Conservation (phyloP, 2,329 filamentous ascomycete species). For the Kalaharituber pfeilii region DNA sequence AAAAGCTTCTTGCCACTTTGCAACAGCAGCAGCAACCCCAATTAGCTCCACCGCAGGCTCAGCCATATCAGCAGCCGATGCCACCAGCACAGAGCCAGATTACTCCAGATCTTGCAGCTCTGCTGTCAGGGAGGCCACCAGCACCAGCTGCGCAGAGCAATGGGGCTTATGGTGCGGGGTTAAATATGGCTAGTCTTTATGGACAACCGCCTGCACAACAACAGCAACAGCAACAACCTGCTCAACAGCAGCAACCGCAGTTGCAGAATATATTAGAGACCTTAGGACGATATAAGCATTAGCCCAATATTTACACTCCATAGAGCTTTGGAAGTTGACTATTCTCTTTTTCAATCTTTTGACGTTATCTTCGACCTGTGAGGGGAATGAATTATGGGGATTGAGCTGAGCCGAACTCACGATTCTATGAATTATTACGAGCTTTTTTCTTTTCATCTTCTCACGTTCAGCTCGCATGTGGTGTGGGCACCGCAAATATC, state of each 20-base stretch:
- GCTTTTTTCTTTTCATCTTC: neutral
- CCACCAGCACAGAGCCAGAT: slow-evolving; percentile 10
- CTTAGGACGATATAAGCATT: slow-evolving; percentile 47
- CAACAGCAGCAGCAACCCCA: slow-evolving; percentile 26
- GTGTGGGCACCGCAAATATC: too few relatives aligned
- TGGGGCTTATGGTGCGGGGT: neutral
- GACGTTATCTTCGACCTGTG: too few relatives aligned
- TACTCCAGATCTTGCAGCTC: slow-evolving; percentile 22
- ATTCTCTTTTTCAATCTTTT: too few relatives aligned
- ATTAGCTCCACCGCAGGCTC: slow-evolving; percentile 24
- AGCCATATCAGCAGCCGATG: slow-evolving; percentile 14
- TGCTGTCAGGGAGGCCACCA: slow-evolving; percentile 13
- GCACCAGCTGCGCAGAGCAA: neutral
- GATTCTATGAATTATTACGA: neutral
- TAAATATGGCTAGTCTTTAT: neutral
- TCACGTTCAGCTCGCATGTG: too few relatives aligned
- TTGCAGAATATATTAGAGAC: slow-evolving; percentile 62
- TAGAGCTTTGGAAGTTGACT: too few relatives aligned
- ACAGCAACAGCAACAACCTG: slow-evolving; percentile 25
- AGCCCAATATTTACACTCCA: slow-evolving; percentile 6
- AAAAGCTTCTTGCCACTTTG: slow-evolving; percentile 46
- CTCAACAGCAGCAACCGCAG: slow-evolving; percentile 24
- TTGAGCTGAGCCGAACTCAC: too few relatives aligned
- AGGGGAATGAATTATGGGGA: neutral
- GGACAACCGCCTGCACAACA: slow-evolving; percentile 22